These are phyloP conservation scores for Pseudogymnoascus sp. DNA, from an alignment of 2,329 filamentous ascomycete genomes.

Conservation along the genomic window DNA sequence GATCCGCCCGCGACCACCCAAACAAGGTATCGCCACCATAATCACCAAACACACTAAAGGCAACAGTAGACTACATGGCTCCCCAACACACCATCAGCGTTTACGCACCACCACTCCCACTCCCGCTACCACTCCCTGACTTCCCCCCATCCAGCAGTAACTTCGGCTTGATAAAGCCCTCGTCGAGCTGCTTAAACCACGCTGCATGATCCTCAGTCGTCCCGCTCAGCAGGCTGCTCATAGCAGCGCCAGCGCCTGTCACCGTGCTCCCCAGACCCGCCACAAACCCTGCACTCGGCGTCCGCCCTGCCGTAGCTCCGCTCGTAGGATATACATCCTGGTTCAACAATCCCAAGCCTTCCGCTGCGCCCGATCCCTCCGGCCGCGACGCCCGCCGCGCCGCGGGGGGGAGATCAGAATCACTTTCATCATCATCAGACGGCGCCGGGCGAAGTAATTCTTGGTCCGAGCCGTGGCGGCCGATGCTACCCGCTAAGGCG, in stretches of 20 bases:
- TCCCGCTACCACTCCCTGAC: neutral
- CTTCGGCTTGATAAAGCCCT: slow-evolving; percentile 91
- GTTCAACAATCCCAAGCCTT: slow-evolving; percentile 12
- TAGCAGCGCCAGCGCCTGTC: slow-evolving; percentile 61
- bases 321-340: neutral
- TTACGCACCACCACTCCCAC: neutral
- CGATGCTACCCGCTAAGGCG: slow-evolving; percentile 23
- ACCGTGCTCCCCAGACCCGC: slow-evolving; percentile 26
- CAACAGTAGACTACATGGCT: neutral
- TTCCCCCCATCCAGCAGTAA: slow-evolving; percentile 65
- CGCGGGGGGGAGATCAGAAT: slow-evolving; percentile 58
- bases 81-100: neutral
- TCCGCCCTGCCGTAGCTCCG: slow-evolving; percentile 31
- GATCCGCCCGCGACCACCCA: neutral
- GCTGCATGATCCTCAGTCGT: slow-evolving; percentile 79
- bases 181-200: slow-evolving; percentile 85
- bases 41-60: neutral
- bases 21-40: neutral
- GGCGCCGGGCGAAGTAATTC: slow-evolving; percentile 42
- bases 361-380: slow-evolving; percentile 30
- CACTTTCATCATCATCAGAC: slow-evolving; percentile 51
- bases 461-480: slow-evolving; percentile 42
- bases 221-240: slow-evolving; percentile 69
- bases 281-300: slow-evolving; percentile 19
- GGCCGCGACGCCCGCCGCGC: slow-evolving; percentile 31